Base-by-base conservation (phyloP, 2,329 filamentous ascomycete species). In the Stagonosporopsis cucurbitacearum region DNA sequence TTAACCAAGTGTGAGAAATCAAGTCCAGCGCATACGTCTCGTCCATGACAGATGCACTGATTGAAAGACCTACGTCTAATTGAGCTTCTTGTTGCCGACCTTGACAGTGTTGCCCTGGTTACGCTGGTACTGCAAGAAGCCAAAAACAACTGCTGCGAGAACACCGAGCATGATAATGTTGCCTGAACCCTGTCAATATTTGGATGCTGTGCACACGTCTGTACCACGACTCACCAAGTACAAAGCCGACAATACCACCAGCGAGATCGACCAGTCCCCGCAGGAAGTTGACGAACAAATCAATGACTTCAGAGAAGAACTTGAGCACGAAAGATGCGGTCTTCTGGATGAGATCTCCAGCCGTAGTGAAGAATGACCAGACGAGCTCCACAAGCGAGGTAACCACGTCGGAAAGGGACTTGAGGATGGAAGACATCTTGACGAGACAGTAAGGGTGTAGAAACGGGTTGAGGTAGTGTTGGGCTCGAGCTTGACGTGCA, bases 1-100 rank as follows among this genome's bases (percentile, higher is more conserved):
- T 45, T 50, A 6, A 50, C 33, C 26, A 8, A 43, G 19, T 23
- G 36, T 28, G 20, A 32, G 32, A 42, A 39, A 42, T 17, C 8
- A 22, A 13, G 17, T n/a, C 30, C 26, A 15, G 33, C 17, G 2
- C 9, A 17, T 4, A 17, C n/a, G 7, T 20, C 17, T 7, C 12
- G 17, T 37, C 17, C 8, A 37, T 1, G 35, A 20, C n/a, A 37
- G 5, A 5, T 37, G 35, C 35, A 11, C 19, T 8, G 17, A 20
- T 11, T 28, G 12, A 17, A 17, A 4, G 17, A 11, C n/a, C 12
- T 37, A 17, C 35, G 12, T 11, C 55, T 69, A 75, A 55, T 74
- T 75, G 40, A 75, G 46, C 62, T 75, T 75, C 66, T 75, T 75
- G 58, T 74, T 67, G 32, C 72, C 73, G 26, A 75, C 67, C 42